Evolutionary conservation across 306 rosid genomes (phyloP).

Genomic region (Castanea crenata): DNA sequence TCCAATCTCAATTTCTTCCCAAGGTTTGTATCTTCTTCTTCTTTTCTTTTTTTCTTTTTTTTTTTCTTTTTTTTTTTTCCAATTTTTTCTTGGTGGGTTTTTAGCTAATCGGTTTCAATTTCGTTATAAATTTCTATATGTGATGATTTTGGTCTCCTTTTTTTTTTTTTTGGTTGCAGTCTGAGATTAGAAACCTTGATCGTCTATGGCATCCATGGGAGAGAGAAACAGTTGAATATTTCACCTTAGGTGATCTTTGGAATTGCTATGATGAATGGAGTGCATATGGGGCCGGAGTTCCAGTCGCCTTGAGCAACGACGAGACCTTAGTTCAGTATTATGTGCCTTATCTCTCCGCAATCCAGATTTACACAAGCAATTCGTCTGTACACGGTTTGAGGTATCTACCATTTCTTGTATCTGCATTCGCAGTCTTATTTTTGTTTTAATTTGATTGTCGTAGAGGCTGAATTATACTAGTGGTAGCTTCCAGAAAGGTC

Average conservation of each 20-base stretch:
- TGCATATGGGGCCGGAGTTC: slow-evolving; percentile 95
- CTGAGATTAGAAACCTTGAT: slow-evolving; percentile 74
- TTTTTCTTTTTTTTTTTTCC: background rate
- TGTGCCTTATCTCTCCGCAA: slow-evolving; percentile 95
- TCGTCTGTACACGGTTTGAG: slow-evolving; percentile 49
- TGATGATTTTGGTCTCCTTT: background rate
- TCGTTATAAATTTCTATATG: background rate
- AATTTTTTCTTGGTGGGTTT: background rate
- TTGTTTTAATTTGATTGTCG: background rate
- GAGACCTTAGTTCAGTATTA: slow-evolving; percentile 88
- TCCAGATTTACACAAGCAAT: slow-evolving; percentile 83
- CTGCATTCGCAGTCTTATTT: background rate
- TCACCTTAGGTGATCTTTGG: slow-evolving; percentile 85
- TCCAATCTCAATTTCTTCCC: slow-evolving; percentile 67
- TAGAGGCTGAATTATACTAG: slow-evolving; percentile 7
- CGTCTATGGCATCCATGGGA: slow-evolving; percentile 92
- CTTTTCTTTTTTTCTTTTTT: too few species aligned
- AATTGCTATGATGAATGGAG: slow-evolving; percentile 86
- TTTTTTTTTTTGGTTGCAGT: slow-evolving; percentile 25
- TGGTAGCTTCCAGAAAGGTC: slow-evolving; percentile 1
- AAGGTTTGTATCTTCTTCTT: slow-evolving; percentile 41
- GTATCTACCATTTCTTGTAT: slow-evolving; percentile 24
- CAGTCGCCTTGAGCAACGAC: slow-evolving; percentile 55
- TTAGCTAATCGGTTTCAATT: background rate
- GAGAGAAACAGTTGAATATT: slow-evolving; percentile 78